Conservation (phyloP, 768 basidiomycete species). For the Serendipita sp. region DNA sequence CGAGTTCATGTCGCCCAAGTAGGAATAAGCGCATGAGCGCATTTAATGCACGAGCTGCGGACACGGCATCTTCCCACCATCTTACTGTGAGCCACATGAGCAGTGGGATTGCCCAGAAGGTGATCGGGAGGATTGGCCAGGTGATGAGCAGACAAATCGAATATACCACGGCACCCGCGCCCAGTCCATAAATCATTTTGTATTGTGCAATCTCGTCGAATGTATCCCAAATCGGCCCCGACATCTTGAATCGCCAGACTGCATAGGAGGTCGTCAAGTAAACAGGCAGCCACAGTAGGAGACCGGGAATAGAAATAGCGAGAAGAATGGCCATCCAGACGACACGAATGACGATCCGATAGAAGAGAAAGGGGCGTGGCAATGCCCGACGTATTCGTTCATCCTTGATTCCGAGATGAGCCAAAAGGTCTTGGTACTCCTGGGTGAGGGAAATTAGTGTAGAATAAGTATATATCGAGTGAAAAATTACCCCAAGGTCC, state of each 20-base stretch:
- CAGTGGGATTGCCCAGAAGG: slow-evolving; percentile 43
- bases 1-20: slow-evolving; percentile 42
- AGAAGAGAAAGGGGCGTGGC: slow-evolving; percentile 34
- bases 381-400: slow-evolving; percentile 64
- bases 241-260: slow-evolving; percentile 62
- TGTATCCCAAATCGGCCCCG: slow-evolving; percentile 68
- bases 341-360: slow-evolving; percentile 49
- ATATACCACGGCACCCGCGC: slow-evolving; percentile 61
- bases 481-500: slow-evolving; percentile 45
- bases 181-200: slow-evolving; percentile 68
- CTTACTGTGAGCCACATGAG: slow-evolving; percentile 83
- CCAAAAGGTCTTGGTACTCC: slow-evolving; percentile 61
- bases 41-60: slow-evolving; percentile 58
- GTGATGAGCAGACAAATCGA: slow-evolving; percentile 35
- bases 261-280: slow-evolving; percentile 54
- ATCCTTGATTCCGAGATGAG: slow-evolving; percentile 58
- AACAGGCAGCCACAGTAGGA: slow-evolving; percentile 68
- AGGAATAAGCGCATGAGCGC: slow-evolving; percentile 44
- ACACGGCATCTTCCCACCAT: slow-evolving; percentile 73
- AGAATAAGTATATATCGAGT: background rate
- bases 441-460: slow-evolving; percentile 16
- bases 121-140: slow-evolving; percentile 42
- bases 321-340: slow-evolving; percentile 47
- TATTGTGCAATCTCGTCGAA: slow-evolving; percentile 86
- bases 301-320: slow-evolving; percentile 53